Base-by-base conservation (phyloP, 108 stramenopile species). In the Asterionellopsis glacialis region DNA sequence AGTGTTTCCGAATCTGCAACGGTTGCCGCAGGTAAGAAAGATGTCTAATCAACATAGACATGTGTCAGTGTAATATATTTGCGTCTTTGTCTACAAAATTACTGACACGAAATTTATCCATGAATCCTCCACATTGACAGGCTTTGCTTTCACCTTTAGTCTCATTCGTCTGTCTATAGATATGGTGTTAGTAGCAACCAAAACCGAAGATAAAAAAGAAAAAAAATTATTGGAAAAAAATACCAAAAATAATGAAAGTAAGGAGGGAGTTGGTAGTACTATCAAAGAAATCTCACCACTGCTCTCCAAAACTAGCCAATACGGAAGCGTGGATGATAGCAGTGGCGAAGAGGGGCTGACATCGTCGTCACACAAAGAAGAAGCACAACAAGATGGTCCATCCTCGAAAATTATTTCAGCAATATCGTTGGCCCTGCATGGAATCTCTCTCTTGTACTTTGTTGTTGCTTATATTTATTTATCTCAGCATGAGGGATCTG, bases 121-220 rank as follows among this genome's bases (percentile, higher is more conserved):
- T 33, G 33, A 5, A 2, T 33, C 33, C 33, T 33, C 33, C 33
- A 5, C 7, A 33, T 33, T 33, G 33, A 60, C 76, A 5, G 77
- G 78, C 33, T 61, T 73, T 45, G 74, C 74, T 15, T 70, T 75
- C 48, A 87, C 84, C 28, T 64, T 88, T 57, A 72, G 79, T 50
- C 72, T 91, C 47, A 39, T 86, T 58, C 86, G 90, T 6, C 45
- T 91, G 25, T 74, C 74, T 49, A 62, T 81, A 45, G 90, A 86
- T 74, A 50, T 80, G 7, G 74, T 91, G 50, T 66, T 73, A 45
- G 70, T 67, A 9, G 86, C 87, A 13, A 63, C 67, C 45, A 49
- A 78, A 27, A 38, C 27, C 4, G 74, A 73, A 26, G 57, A 69
- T 23, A 74, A 61, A 39, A 60, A 82, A 51, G 81, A 72, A 15